A percentile compares a stretch with the other conserved stretches of the same genome.
phyloP scores from a whole-genome alignment of 441 rosid genomes.

The Omphalea diandra region DNA sequence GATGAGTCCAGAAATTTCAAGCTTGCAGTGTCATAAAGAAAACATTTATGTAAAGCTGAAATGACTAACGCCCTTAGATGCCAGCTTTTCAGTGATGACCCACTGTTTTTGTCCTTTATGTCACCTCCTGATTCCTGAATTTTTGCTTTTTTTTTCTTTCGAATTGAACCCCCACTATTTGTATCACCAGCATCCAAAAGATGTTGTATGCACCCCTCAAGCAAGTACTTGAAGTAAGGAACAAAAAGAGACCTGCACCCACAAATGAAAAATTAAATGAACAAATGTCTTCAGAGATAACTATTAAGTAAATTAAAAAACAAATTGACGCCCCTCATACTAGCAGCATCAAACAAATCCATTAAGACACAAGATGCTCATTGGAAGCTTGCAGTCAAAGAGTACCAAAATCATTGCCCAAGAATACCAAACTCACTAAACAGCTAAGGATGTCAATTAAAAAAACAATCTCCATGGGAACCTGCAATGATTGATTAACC shows the following conservation, averaged over 20 bases:
- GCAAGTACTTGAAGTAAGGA: constrained; percentile 83
- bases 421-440: background rate
- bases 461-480: too few relatives aligned
- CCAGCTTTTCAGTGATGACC: constrained; percentile 56
- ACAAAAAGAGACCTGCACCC: constrained; percentile 84
- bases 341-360: background rate
- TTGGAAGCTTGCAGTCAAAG: background rate
- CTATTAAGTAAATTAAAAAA: background rate
- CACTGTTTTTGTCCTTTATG: constrained; percentile 28
- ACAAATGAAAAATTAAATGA: constrained; percentile 23
- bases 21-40: constrained; percentile 74
- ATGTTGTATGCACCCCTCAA: constrained; percentile 60
- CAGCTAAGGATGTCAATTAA: background rate
- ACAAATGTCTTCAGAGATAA: background rate
- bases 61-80: constrained; percentile 76
- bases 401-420: background rate
- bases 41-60: constrained; percentile 83
- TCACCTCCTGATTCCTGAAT: constrained; percentile 44
- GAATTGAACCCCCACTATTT: constrained; percentile 34
- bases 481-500: background rate
- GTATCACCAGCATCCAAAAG: constrained; percentile 53
- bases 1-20: constrained; percentile 79
- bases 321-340: background rate
- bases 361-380: background rate
- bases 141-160: constrained; percentile 84